phyloP scores from a whole-genome alignment of 2,329 filamentous ascomycete species.

The Thelonectria olida region DNA sequence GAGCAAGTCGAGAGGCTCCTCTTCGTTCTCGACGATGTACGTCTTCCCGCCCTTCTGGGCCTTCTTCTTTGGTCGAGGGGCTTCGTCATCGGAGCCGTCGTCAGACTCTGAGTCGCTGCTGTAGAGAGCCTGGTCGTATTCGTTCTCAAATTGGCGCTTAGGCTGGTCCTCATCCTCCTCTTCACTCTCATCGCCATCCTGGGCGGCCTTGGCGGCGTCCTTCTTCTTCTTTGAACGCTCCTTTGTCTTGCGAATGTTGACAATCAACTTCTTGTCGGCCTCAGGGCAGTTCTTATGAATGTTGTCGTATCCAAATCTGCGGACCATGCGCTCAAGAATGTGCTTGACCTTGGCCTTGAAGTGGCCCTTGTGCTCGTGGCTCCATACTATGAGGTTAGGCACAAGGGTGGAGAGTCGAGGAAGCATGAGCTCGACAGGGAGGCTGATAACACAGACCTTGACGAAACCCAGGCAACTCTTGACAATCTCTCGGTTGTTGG shows the following conservation, averaged over 20 bases:
- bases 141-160: slow-evolving; percentile 80
- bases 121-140: slow-evolving; percentile 96
- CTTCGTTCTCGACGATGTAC: slow-evolving; percentile 94
- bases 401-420: slow-evolving; percentile 81
- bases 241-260: slow-evolving; percentile 94
- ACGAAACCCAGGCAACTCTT: slow-evolving; percentile 94
- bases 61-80: slow-evolving; percentile 54
- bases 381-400: slow-evolving; percentile 94
- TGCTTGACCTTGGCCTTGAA: slow-evolving; percentile 98
- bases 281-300: slow-evolving; percentile 86
- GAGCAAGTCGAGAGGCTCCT: slow-evolving; percentile 93
- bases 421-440: slow-evolving; percentile 82
- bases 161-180: slow-evolving; percentile 58
- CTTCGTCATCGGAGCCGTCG: slow-evolving; percentile 64
- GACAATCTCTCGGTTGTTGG: slow-evolving; percentile 96
- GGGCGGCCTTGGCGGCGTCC: slow-evolving; percentile 69
- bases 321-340: slow-evolving; percentile 92
- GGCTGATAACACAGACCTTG: slow-evolving; percentile 90
- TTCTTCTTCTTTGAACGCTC: slow-evolving; percentile 92
- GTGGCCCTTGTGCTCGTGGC: slow-evolving; percentile 96
- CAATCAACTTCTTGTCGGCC: slow-evolving; percentile 86
- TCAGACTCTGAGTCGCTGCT: slow-evolving; percentile 74
- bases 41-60: slow-evolving; percentile 71
- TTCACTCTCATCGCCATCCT: slow-evolving; percentile 65
- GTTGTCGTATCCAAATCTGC: slow-evolving; percentile 84